These are phyloP conservation scores for Podaxis sp. DNA, from an alignment of 768 basidiomycete genomes.

Conservation along the genomic window DNA sequence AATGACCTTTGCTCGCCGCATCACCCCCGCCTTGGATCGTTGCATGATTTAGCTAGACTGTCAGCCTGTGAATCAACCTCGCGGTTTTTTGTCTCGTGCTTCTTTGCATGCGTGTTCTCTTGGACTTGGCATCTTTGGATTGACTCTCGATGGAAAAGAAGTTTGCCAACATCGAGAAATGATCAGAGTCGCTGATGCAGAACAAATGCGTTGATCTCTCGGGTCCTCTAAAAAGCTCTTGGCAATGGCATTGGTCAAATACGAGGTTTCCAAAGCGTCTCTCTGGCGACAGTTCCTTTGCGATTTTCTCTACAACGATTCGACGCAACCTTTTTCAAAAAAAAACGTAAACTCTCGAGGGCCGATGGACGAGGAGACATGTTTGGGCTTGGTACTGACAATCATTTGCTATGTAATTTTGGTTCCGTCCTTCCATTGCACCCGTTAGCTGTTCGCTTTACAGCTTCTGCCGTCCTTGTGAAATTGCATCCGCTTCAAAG, in stretches of 20 bases:
- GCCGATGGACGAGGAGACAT: background rate
- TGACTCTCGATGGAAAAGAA: background rate
- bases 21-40: background rate
- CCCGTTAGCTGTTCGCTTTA: background rate
- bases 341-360: background rate
- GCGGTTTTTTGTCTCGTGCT: constrained; percentile 1
- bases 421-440: background rate
- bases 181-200: background rate
- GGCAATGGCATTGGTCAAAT: no score
- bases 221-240: no score
- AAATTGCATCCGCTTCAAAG: background rate
- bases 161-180: background rate
- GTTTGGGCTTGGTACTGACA: background rate
- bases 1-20: background rate
- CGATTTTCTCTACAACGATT: no score
- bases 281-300: no score
- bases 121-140: background rate
- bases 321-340: no score
- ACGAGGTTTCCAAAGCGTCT: no score
- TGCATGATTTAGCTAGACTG: background rate
- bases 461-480: background rate
- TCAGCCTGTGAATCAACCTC: background rate
- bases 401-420: background rate
- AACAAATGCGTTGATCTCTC: no score
- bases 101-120: background rate